Evolutionary conservation across 2,329 filamentous ascomycete genomes (phyloP), one percentile per base, ranked within the genome.

Genomic region (Gyromitra esculenta): DNA sequence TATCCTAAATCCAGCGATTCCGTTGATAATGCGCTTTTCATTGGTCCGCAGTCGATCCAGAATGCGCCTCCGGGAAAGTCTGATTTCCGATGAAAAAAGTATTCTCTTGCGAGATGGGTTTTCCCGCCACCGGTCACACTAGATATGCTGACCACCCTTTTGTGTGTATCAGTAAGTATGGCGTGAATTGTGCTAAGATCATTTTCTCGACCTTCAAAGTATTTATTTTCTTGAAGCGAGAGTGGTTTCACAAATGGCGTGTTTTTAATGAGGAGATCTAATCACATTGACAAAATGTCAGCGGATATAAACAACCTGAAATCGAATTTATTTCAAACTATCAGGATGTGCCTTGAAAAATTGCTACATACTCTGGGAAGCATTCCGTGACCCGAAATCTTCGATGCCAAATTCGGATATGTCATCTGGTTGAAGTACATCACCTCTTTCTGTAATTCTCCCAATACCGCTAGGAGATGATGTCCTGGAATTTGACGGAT

Each of bases 71-170:
- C 90, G 0, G 88, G 87, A 79, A 90, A 92, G 76, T 88, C 84
- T 3, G 85, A 83, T 7, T 80, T 76, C 5, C 79, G 71, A 39
- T 73, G 77, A 45, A 85, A 87, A 79, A 91, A 87, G 81, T 92
- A 92, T 82, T 92, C 86, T 2, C 90, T 86, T 37, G 90, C 90
- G 13, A 92, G 84, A 80, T 92, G 90, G 0, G 89, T 90, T 82
- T 92, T 92, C 1, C 91, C 91, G 13, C 88, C 88, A 1, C 91
- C 91, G 1, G 90, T 88, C 50, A 89, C 87, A 45, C 88, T 89
- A 78, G 88, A 88, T 9, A 92, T 86, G 9, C 65, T 63, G 7
- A 92, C 83, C 1, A 91, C 89, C 48, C 89, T 84, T 78, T 86
- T 86, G 78, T 86, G 86, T 37, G 85, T 84, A 79, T 90, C 88